Conservation (phyloP, 192 early-diverging fungal genomes). For the Podila clonocystis region DNA sequence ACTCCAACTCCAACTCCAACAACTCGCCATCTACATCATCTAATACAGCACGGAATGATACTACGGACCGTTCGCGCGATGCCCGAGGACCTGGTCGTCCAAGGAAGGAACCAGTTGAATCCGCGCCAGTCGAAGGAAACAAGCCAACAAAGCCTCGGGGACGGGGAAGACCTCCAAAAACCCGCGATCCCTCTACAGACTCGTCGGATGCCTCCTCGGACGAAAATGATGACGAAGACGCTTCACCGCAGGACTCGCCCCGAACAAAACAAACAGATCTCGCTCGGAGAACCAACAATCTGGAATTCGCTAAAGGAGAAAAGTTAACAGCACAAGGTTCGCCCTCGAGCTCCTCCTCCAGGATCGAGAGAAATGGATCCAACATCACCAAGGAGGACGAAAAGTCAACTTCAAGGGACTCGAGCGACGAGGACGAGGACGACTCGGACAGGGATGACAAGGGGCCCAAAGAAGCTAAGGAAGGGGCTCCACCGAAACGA, state of each 20-base stretch:
- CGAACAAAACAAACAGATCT: too few relatives aligned
- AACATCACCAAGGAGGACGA: background rate
- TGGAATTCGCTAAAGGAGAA: too few relatives aligned
- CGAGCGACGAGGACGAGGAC: slow-evolving; percentile 16
- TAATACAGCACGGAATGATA: too few relatives aligned
- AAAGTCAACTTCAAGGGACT: background rate
- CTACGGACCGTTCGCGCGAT: too few relatives aligned
- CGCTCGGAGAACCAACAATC: background rate
- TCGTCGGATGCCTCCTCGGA: slow-evolving; percentile 7
- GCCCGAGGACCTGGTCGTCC: slow-evolving; percentile 11
- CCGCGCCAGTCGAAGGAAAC: slow-evolving; percentile 6
- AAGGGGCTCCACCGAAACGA: slow-evolving; percentile 16
- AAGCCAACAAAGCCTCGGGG: background rate
- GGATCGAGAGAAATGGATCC: background rate
- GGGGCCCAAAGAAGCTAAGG: slow-evolving; percentile 9
- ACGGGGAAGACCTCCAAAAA: slow-evolving; percentile 21
- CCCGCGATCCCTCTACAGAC: slow-evolving; percentile 8
- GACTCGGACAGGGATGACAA: slow-evolving; percentile 22
- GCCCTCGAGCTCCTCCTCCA: background rate
- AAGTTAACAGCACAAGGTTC: too few relatives aligned
- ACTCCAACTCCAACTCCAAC: too few relatives aligned
- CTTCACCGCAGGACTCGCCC: too few relatives aligned
- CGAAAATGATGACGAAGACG: background rate
- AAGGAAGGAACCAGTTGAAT: slow-evolving; percentile 8
- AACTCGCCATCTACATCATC: too few relatives aligned